phyloP scores from a whole-genome alignment of 2,329 filamentous ascomycete species.

The Arthrobotrys sphaeroides region DNA sequence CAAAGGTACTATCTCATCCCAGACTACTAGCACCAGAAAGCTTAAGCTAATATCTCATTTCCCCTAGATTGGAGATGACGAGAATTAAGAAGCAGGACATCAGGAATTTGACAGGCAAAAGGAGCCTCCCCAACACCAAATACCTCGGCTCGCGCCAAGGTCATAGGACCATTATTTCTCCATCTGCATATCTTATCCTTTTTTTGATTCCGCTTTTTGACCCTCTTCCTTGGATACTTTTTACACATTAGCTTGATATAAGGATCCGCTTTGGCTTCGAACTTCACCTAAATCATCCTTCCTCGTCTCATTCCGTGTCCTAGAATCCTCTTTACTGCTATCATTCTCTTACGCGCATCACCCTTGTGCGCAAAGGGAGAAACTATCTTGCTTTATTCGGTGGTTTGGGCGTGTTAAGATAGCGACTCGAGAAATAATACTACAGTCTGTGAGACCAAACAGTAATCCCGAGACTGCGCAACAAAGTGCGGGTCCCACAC shows the following conservation, averaged over 20 bases:
- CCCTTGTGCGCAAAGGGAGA: background rate
- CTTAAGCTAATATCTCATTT: background rate
- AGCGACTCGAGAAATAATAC: conserved; percentile 15
- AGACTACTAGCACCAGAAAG: background rate
- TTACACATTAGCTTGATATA: conserved; percentile 1
- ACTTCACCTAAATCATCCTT: background rate
- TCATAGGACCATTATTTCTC: background rate
- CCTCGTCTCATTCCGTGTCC: background rate
- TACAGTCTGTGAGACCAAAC: background rate
- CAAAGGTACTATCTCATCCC: conserved; percentile 75
- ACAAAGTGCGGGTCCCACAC: no score
- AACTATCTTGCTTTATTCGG: background rate
- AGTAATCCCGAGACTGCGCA: background rate
- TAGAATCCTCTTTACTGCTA: background rate
- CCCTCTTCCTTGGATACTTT: conserved; percentile 1
- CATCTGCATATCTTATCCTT: background rate
- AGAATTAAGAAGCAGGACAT: conserved; percentile 63
- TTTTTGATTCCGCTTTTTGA: background rate
- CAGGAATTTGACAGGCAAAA: background rate
- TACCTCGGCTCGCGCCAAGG: background rate
- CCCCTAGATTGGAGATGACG: conserved; percentile 76
- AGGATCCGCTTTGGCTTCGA: background rate
- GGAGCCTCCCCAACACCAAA: background rate
- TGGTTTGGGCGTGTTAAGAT: conserved; percentile 33
- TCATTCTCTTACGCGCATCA: background rate